Conservation (phyloP, 2,329 filamentous ascomycete species). For the Triangularia verruculosa region DNA sequence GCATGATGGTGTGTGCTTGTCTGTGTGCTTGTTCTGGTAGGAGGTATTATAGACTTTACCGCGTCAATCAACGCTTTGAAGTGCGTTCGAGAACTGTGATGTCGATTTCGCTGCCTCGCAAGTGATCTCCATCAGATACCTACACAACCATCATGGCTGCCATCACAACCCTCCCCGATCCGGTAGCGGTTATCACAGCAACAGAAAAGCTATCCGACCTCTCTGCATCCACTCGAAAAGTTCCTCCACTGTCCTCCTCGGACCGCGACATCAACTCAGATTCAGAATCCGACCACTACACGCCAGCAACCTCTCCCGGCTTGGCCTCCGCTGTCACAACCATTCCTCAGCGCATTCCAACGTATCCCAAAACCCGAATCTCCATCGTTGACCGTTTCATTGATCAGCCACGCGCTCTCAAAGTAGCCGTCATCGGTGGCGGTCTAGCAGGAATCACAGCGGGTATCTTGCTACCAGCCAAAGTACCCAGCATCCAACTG, state of each 20-base stretch:
- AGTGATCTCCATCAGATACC: background rate
- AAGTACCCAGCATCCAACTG: conserved; percentile 65
- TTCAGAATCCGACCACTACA: background rate
- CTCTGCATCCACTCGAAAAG: conserved; percentile 11
- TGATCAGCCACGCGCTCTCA: conserved; percentile 46
- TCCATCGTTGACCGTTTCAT: conserved; percentile 40
- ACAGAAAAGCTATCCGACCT: conserved; percentile 12
- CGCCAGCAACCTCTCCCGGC: background rate
- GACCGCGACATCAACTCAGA: conserved; percentile 1
- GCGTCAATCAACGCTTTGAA: background rate
- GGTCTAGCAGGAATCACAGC: conserved; percentile 62
- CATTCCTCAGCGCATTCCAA: background rate
- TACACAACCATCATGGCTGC: background rate
- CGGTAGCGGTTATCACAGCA: background rate
- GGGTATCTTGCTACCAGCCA: conserved; percentile 63
- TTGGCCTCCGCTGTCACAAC: background rate
- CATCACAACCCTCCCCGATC: background rate
- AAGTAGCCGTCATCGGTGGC: conserved; percentile 62
- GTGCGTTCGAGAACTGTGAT: background rate
- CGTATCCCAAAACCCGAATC: conserved; percentile 23
- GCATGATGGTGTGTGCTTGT: background rate
- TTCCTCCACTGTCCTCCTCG: background rate
- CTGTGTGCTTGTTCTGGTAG: background rate
- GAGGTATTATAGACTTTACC: background rate
- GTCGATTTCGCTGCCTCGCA: background rate